Evolutionary conservation across 2,329 filamentous ascomycete genomes (phyloP).

Genomic region (Aureobasidium melanogenum): DNA sequence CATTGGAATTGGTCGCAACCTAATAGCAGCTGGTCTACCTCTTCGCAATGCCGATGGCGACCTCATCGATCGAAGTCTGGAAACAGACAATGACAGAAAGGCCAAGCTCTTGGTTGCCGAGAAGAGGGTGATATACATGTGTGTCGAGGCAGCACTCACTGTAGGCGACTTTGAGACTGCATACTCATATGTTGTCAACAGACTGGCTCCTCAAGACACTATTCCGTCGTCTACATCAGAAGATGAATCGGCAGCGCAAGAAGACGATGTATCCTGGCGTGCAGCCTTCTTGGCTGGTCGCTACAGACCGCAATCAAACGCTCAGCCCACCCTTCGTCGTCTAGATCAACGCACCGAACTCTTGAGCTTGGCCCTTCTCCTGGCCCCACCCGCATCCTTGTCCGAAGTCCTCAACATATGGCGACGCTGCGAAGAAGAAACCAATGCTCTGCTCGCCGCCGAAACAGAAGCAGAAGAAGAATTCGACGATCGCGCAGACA

Average conservation of each 20-base stretch:
- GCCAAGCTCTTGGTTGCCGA: constrained; percentile 37
- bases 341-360: constrained; percentile 77
- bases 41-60: constrained; percentile 20
- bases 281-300: constrained; percentile 71
- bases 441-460: constrained; percentile 55
- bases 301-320: constrained; percentile 42
- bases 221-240: constrained; percentile 15
- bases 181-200: constrained; percentile 72
- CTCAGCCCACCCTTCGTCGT: constrained; percentile 55
- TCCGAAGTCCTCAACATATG: constrained; percentile 69
- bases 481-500: constrained; percentile 60
- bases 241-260: constrained; percentile 16
- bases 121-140: constrained; percentile 68
- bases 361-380: constrained; percentile 62
- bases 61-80: constrained; percentile 23
- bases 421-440: constrained; percentile 69
- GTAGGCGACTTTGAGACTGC: constrained; percentile 81
- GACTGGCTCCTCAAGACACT: constrained; percentile 39
- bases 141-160: constrained; percentile 63
- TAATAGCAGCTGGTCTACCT: constrained; percentile 47
- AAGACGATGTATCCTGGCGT: constrained; percentile 67
- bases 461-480: constrained; percentile 61
- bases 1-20: constrained; percentile 57
- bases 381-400: constrained; percentile 61
- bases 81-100: neutral